Conservation (phyloP, 768 basidiomycete species). For the Hebeloma cylindrosporum region DNA sequence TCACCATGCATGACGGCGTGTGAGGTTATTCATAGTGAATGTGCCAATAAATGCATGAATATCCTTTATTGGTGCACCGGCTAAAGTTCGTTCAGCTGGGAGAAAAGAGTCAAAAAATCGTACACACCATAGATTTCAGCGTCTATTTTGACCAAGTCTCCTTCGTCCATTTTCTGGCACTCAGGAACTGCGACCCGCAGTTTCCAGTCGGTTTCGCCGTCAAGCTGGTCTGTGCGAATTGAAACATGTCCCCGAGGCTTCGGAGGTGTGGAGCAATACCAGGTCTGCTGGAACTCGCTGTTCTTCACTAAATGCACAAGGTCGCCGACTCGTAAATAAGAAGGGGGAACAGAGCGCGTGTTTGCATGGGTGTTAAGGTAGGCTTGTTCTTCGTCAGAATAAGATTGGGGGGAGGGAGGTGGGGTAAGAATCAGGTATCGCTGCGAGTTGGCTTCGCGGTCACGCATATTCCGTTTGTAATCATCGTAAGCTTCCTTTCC, state of each 20-base stretch:
- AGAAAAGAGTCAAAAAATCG: neutral
- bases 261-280: constrained; percentile 84
- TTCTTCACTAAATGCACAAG: constrained; percentile 94
- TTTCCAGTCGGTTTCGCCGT: constrained; percentile 99
- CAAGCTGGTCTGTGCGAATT: constrained; percentile 97
- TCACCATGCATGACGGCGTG: constrained; percentile 33
- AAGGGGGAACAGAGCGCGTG: constrained; percentile 83
- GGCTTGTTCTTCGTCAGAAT: constrained; percentile 38
- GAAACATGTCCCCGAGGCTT: constrained; percentile 91
- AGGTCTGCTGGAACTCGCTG: constrained; percentile 96
- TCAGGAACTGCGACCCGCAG: constrained; percentile 84
- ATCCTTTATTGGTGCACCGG: constrained; percentile 94
- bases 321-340: constrained; percentile 87
- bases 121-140: constrained; percentile 86
- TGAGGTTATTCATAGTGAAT: constrained; percentile 74
- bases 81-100: constrained; percentile 35
- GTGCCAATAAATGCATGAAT: constrained; percentile 96
- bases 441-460: constrained; percentile 93
- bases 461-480: constrained; percentile 90
- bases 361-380: constrained; percentile 48
- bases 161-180: constrained; percentile 69
- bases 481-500: constrained; percentile 99
- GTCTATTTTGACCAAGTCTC: constrained; percentile 61
- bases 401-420: constrained; percentile 32
- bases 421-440: constrained; percentile 83